phyloP scores from a whole-genome alignment of 192 early-diverging fungal genomes.

The Phycomyces nitens region DNA sequence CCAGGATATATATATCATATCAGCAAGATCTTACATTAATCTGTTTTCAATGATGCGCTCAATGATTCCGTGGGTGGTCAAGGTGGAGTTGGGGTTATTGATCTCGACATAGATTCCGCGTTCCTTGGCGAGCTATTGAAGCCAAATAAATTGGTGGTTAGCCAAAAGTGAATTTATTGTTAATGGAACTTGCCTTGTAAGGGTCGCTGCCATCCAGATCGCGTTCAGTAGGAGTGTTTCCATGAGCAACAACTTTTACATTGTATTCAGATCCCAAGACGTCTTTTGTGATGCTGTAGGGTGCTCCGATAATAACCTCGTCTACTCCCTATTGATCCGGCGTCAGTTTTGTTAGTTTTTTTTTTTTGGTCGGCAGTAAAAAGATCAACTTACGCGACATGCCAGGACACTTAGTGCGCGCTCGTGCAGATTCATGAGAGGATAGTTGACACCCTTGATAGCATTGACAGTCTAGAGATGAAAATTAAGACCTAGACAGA shows the following conservation, averaged over 20 bases:
- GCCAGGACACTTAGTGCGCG: constrained; percentile 88
- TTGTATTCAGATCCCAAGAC: constrained; percentile 84
- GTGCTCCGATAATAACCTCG: constrained; percentile 91
- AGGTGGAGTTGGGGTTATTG: constrained; percentile 66
- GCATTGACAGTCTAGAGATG: constrained; percentile 71
- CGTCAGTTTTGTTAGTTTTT: neutral
- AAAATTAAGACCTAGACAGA: too few species aligned
- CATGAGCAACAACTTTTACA: constrained; percentile 78
- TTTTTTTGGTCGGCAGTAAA: neutral
- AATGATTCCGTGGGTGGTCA: constrained; percentile 87
- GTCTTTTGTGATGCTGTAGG: constrained; percentile 82
- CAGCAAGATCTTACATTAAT: constrained; percentile 66
- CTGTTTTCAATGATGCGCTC: constrained; percentile 85
- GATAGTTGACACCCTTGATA: constrained; percentile 83
- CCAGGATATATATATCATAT: neutral
- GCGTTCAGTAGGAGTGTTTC: constrained; percentile 58
- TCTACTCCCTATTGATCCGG: constrained; percentile 68
- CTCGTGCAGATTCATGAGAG: constrained; percentile 95
- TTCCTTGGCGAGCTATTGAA: constrained; percentile 65
- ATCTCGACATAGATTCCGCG: constrained; percentile 78
- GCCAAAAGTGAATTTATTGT: too few species aligned
- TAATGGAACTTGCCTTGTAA: constrained; percentile 51
- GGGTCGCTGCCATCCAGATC: constrained; percentile 81
- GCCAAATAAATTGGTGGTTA: constrained; percentile 4
- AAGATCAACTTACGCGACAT: constrained; percentile 72